Evolutionary conservation across 2,329 filamentous ascomycete genomes (phyloP).

Genomic region (Hirsutella thompsonii): DNA sequence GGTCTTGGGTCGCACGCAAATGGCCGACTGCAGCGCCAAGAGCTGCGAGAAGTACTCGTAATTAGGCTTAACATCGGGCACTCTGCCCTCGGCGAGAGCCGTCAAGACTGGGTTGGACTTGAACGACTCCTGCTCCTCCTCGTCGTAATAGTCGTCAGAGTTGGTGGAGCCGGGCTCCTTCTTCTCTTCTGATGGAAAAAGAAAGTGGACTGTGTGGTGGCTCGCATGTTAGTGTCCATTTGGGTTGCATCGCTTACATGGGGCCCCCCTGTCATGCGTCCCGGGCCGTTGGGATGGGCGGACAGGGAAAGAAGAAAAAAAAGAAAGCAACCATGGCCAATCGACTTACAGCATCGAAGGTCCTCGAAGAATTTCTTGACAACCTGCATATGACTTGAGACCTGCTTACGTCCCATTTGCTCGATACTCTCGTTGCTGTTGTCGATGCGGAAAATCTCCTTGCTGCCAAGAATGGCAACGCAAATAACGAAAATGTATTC

Average conservation of each 20-base stretch:
- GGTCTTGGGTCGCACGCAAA: slow-evolving; percentile 42
- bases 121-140: slow-evolving; percentile 38
- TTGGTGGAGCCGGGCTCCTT: slow-evolving; percentile 49
- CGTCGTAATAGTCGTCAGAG: slow-evolving; percentile 36
- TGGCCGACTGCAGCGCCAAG: slow-evolving; percentile 37
- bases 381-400: slow-evolving; percentile 60
- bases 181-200: slow-evolving; percentile 44
- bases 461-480: slow-evolving; percentile 24
- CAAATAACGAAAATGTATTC: slow-evolving; percentile 46
- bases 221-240: neutral
- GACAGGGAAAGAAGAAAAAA: neutral
- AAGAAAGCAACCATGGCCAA: neutral
- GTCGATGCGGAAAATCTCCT: slow-evolving; percentile 29
- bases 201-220: slow-evolving; percentile 36
- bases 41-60: slow-evolving; percentile 49
- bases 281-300: neutral
- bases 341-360: slow-evolving; percentile 46
- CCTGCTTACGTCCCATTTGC: slow-evolving; percentile 46
- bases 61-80: slow-evolving; percentile 46
- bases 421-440: slow-evolving; percentile 30
- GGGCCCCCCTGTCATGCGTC: too few relatives aligned
- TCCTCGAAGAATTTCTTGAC: slow-evolving; percentile 53
- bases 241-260: neutral
- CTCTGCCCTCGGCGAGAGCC: slow-evolving; percentile 42
- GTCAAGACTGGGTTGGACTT: slow-evolving; percentile 52